Base-by-base conservation (phyloP, 75 land plant genomes). In the Picea sitchensis region DNA sequence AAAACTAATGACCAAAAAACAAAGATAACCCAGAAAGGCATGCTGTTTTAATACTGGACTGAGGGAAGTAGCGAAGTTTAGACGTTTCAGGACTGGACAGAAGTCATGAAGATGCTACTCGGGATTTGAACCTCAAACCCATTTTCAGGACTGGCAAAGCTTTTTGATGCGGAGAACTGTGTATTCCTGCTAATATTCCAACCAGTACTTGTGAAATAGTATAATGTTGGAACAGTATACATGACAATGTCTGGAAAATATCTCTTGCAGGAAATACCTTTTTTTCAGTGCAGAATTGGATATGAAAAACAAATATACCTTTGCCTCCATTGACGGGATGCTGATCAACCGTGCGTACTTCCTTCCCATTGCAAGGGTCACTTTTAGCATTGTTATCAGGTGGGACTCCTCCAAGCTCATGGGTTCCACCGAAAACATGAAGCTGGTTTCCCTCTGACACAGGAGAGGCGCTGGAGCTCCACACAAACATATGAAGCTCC, bases 401-500 rank as follows among this genome's bases (percentile, higher is more conserved):
- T 41, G 54, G 74, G 17, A n/a, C 51, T 71, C 74, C 74, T 3
- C 2, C 90, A 90, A 14, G 92, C 90, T 69, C 80, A 85, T 20
- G 90, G 83, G 72, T 87, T 90, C 92, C 92, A 90, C n/a, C 88
- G 58, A 47, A 75, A 75, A 75, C 30, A 75, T 31, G 47, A 23
- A 58, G 64, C 9, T 62, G 76, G n/a, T 58, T 31, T 57, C 90
- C 98, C 72, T 96, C 99, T 0, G 99, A 95, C 44, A 95, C 96
- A 1, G 99, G 99, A 1, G 99, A 97, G n/a, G 99, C 94, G 58
- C 89, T 97, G 11, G 98, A 92, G 77, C 98, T 97, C 99, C 99
- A 97, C 15, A 97, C 99, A 78, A 97, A 97, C 99, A 97, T 97
- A 61, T 97, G 99, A 61, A 97, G 81, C 72, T 97, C 99, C 88